Evolutionary conservation across 2,329 filamentous ascomycete genomes (phyloP).

Genomic region (Dactylellina parvicollis): DNA sequence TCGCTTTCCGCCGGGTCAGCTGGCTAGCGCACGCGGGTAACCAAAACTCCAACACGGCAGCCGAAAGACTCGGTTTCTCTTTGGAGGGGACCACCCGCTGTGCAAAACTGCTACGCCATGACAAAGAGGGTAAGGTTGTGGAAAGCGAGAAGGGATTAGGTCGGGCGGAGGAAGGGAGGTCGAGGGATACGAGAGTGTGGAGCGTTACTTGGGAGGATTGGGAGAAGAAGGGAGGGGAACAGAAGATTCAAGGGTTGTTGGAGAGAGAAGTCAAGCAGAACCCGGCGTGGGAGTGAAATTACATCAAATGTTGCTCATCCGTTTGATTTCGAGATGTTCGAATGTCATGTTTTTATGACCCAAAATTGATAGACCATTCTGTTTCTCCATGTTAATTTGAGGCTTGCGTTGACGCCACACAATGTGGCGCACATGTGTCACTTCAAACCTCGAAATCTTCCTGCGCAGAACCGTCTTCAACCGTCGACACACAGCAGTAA

Average conservation of each 20-base stretch:
- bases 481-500: background rate
- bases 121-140: conserved; percentile 32
- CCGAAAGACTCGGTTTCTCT: conserved; percentile 35
- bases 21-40: conserved; percentile 46
- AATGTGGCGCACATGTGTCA: conserved; percentile 16
- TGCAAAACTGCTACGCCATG: conserved; percentile 22
- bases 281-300: conserved; percentile 28
- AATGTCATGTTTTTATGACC: too few species aligned
- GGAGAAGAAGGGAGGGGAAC: conserved; percentile 23
- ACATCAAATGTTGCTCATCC: background rate
- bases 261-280: conserved; percentile 38
- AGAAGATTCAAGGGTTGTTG: conserved; percentile 25
- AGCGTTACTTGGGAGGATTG: conserved; percentile 52
- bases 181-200: conserved; percentile 47
- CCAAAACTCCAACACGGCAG: conserved; percentile 40
- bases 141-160: conserved; percentile 30
- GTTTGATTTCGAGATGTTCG: too few species aligned
- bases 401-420: conserved; percentile 16
- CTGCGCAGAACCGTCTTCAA: conserved; percentile 2
- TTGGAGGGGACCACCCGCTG: conserved; percentile 34
- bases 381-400: background rate
- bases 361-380: background rate
- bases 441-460: conserved; percentile 24
- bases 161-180: conserved; percentile 39
- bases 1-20: conserved; percentile 40